Evolutionary conservation across 108 stramenopile species (phyloP).

Genomic region (Nitzschia sp.): DNA sequence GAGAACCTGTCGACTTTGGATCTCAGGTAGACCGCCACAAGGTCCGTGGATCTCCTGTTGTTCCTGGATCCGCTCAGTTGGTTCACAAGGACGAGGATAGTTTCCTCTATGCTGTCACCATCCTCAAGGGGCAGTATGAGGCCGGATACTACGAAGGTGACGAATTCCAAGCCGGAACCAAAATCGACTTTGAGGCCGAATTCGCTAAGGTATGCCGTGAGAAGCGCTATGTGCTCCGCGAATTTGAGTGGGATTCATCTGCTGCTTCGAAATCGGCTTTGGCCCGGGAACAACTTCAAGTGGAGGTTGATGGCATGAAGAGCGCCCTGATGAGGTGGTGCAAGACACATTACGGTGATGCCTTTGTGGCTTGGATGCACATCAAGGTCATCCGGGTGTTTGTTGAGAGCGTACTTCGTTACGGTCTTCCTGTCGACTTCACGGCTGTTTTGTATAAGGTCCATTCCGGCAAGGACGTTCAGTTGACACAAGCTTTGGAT

Average conservation of each 20-base stretch:
- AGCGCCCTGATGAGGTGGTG: conserved; percentile 92
- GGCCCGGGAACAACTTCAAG: conserved; percentile 75
- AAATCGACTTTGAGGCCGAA: conserved; percentile 83
- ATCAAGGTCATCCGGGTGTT: conserved; percentile 96
- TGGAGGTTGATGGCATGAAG: conserved; percentile 87
- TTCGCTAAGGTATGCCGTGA: conserved; percentile 85
- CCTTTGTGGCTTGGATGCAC: conserved; percentile 97
- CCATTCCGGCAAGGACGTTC: conserved; percentile 63
- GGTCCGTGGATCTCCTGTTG: conserved; percentile 90
- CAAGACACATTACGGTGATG: conserved; percentile 96
- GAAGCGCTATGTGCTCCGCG: conserved; percentile 88
- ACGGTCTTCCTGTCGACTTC: conserved; percentile 95
- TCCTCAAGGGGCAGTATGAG: conserved; percentile 90
- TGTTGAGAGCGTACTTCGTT: conserved; percentile 94
- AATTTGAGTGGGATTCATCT: conserved; percentile 83
- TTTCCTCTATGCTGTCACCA: conserved; percentile 85
- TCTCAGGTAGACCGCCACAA: conserved; percentile 74
- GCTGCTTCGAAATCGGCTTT: conserved; percentile 78
- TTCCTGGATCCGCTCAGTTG: conserved; percentile 76
- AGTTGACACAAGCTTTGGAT: conserved; percentile 71
- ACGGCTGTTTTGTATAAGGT: conserved; percentile 89
- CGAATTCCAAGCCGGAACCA: conserved; percentile 81
- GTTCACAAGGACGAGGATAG: conserved; percentile 82
- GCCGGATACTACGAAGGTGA: conserved; percentile 90
- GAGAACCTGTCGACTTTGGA: conserved; percentile 70